Evolutionary conservation across 2,329 filamentous ascomycete genomes (phyloP).

Genomic region (Diaporthe capsici): DNA sequence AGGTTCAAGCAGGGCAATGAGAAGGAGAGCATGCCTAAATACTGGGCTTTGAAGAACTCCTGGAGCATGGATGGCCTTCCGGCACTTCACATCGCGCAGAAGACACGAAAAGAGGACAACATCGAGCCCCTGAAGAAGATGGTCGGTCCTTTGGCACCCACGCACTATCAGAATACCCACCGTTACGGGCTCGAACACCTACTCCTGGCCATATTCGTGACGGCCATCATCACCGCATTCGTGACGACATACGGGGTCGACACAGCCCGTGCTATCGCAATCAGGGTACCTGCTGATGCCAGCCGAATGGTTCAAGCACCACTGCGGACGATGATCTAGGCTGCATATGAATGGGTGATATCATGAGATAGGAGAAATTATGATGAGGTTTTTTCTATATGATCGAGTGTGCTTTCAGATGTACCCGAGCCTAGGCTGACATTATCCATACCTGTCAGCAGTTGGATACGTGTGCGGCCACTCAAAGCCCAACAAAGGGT

Average conservation of each 20-base stretch:
- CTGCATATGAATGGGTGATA: neutral
- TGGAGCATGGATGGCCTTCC: conserved; percentile 57
- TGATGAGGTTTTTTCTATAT: no score
- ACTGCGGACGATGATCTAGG: conserved; percentile 30
- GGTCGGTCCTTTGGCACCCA: conserved; percentile 52
- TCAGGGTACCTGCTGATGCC: conserved; percentile 30
- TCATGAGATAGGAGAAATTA: neutral
- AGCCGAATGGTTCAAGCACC: conserved; percentile 32
- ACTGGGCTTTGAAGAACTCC: conserved; percentile 58
- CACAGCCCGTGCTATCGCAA: conserved; percentile 35
- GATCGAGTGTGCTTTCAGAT: neutral
- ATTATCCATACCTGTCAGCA: neutral
- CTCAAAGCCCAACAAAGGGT: neutral
- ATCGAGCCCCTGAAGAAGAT: conserved; percentile 57
- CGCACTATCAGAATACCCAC: conserved; percentile 30
- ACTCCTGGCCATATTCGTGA: conserved; percentile 31
- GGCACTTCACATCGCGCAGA: conserved; percentile 51
- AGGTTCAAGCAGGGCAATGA: conserved; percentile 51
- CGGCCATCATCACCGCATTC: conserved; percentile 35
- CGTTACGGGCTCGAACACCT: conserved; percentile 35
- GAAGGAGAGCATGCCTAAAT: conserved; percentile 54
- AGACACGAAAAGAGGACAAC: conserved; percentile 48
- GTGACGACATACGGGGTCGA: conserved; percentile 29
- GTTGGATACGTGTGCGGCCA: neutral
- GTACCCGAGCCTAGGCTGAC: neutral